Base-by-base conservation (phyloP, 176 grass and related monocot species). In the Cenchrus purpureus region DNA sequence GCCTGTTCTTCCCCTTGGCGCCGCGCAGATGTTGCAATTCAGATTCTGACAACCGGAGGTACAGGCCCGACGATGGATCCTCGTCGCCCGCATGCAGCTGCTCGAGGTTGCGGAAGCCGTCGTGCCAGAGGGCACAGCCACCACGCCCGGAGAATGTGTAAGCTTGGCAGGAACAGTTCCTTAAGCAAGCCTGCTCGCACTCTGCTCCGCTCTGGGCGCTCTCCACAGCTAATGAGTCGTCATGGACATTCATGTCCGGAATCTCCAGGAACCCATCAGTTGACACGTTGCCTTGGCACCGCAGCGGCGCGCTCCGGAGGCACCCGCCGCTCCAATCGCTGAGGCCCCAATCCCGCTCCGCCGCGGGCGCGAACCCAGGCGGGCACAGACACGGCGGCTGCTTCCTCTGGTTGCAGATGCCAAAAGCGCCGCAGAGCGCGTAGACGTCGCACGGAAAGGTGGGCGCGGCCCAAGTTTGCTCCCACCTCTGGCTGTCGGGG, bases 91-190 rank as follows among this genome's bases (percentile, higher is more conserved):
- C 3, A 28, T 63, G 40, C 10, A 78, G 83, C 15, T 69, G 63
- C 52, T 49, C 22, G 4, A 85, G 83, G 53, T 60, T 85, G 64
- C 42, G 83, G 42, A 85, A 69, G 22, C 67, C 83, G 64, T 43
- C 40, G 74, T 78, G 40, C 74, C 74, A 85, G 74, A 49, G 52
- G 64, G 64, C 43, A 28, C 74, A 85, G 10, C 15, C 55, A 4
- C 66, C 79, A 3, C 17, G 0, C 46, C 54, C 54, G 11, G 83
- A 85, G 74, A 69, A 85, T 16, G 64, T 78, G 64, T 85, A 85
- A 12, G 74, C 83, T 65, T 85, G 83, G 42, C 83, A 85, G 10
- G 83, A 85, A 28, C 74, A 85, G 64, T 85, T 85, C 4, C 15
- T 58, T 0, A 78, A 25, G 73, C 83, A 85, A 20, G 62, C 83